Evolutionary conservation across 1,139 yeast species (phyloP), one percentile per base, ranked within the genome.

Genomic region (Yamadazyma mexicana): DNA sequence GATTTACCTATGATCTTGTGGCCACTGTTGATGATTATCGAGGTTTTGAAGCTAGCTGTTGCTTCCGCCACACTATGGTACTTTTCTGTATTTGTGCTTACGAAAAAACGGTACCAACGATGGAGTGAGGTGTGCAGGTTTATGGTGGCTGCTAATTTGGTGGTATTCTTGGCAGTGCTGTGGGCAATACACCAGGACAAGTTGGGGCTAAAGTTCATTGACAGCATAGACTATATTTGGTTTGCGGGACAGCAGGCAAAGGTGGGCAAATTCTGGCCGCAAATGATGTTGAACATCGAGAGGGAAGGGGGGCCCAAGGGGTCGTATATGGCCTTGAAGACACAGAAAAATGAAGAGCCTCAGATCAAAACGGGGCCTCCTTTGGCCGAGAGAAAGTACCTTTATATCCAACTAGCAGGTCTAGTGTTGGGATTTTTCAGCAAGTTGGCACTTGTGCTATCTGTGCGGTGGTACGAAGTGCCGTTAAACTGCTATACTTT

Each of bases 171-270:
- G 2, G 45, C 39, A 26, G 25, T 44, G 2, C 15, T 14, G n/a
- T 37, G 25, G 16, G 20, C 28, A 17, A 35, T 34, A 1, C 10
- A 5, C 1, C 16, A 14, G 4, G 23, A 28, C 5, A 10, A 9
- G 20, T 40, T 41, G 17, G 37, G 41, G 1, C 16, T 49, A 9
- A 43, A 42, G 24, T 30, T 44, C 7, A 45, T 68, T 9, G 74
- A 69, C 42, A 15, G 56, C 6, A 46, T 59, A 3, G 70, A 64
- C 29, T 54, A 40, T 26, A 6, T 61, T 1, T 66, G 71, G 71
- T 34, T 60, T 2, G 30, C 52, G 0, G 45, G 53, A n/a, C 55
- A 55, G 31, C 25, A 51, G 12, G 24, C 51, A 1, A 46, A 42
- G 14, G 20, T 49, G 8, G 22, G 56, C 7, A 49, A 50, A 33